Evolutionary conservation across 129 eudicot species (phyloP).

Genomic region (Heracleum sosnowskyi): DNA sequence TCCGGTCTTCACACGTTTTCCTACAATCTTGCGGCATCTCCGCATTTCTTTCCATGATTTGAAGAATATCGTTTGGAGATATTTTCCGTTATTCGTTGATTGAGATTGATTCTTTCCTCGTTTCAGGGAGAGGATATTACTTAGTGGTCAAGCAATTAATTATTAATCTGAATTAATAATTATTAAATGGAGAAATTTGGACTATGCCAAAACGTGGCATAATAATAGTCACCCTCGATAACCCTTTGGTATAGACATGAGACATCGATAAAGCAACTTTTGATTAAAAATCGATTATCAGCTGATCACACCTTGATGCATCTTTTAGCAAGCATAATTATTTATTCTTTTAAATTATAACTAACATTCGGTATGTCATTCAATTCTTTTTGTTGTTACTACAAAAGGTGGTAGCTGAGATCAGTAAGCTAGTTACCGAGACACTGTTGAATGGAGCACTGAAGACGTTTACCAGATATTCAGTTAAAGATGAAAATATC

Average conservation of each 20-base stretch:
- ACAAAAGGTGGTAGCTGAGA: slow-evolving; percentile 82
- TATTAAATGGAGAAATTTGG: too few relatives aligned
- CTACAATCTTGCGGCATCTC: too few relatives aligned
- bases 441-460: slow-evolving; percentile 87
- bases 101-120: too few relatives aligned
- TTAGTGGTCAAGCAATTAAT: too few relatives aligned
- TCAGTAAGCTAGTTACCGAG: slow-evolving; percentile 81
- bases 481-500: slow-evolving; percentile 78
- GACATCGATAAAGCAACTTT: neutral
- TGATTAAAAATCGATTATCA: neutral
- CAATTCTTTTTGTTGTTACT: slow-evolving; percentile 14
- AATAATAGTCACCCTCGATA: neutral
- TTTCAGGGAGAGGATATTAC: too few relatives aligned
- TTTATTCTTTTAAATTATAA: neutral
- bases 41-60: too few relatives aligned
- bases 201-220: too few relatives aligned
- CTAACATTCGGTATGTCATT: neutral
- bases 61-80: too few relatives aligned
- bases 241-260: neutral
- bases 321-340: neutral
- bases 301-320: neutral
- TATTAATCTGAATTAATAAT: too few relatives aligned
- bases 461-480: slow-evolving; percentile 69
- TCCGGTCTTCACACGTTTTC: too few relatives aligned
- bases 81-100: too few relatives aligned